Base-by-base conservation (phyloP, 352 stramenopile genomes). In the Achlya hypogyna region DNA sequence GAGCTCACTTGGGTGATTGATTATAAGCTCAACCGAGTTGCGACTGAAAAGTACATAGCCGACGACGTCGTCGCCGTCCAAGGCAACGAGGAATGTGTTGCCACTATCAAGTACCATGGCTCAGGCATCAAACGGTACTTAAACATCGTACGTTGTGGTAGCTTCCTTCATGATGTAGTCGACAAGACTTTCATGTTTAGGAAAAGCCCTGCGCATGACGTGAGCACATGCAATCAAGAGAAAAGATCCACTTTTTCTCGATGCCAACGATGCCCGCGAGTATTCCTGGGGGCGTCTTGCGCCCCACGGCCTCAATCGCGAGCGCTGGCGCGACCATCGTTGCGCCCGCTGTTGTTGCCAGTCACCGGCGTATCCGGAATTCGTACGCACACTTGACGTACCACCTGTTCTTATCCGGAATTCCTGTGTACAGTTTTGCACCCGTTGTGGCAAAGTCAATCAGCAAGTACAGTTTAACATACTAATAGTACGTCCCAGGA, bases 21-120 rank as follows among this genome's bases (percentile, higher is more conserved):
- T 32, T 10, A 49, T 43, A 47, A 32, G 52, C 14, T 25, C 16
- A 35, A 51, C 40, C 49, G 62, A 59, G 45, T 69, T 76, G 38
- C 74, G 67, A 25, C 75, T 70, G 49, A 74, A 80, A 18, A 86
- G 73, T 10, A 86, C 53, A 71, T 86, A 82, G 53, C 75, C 77
- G 49, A 58, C 28, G 5, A 82, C 72, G 42, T 22, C 32, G 34
- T 47, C 53, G 25, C 29, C 51, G 27, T 58, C 53, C 20, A 84
- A 35, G 10, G 77, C 77, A 34, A 82, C 63, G 20, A 80, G 25
- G 53, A 85, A 38, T 32, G 69, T 74, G 53, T 75, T 81, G 47
- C 81, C 73, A 1, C 74, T 81, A 42, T 14, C 6, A 42, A 42
- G 34, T 16, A 42, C 34, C 6, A 22, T n/a, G n/a, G 20, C 6